These are phyloP conservation scores for Nepenthes mirabilis DNA, from an alignment of 148 eudicot genomes.

Conservation along the genomic window DNA sequence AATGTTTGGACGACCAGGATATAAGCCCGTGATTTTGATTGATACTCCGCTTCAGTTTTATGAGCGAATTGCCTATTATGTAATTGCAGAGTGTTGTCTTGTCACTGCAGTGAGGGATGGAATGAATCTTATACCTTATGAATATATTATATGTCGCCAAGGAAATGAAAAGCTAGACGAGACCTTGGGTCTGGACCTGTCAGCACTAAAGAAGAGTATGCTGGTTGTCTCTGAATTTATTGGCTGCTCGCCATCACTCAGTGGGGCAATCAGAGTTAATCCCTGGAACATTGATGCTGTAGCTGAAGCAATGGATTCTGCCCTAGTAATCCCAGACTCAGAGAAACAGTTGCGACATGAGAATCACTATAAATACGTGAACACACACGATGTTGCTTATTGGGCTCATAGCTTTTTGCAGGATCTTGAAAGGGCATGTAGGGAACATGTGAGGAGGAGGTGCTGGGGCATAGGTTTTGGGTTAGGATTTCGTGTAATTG, in stretches of 20 bases:
- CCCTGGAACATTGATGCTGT: slow-evolving; percentile 43
- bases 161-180: background rate
- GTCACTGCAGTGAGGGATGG: slow-evolving; percentile 5
- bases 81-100: slow-evolving; percentile 3
- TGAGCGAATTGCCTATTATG: slow-evolving; percentile 5
- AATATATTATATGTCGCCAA: slow-evolving; percentile 3
- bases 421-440: slow-evolving; percentile 45
- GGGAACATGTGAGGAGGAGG: slow-evolving; percentile 37
- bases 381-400: slow-evolving; percentile 44
- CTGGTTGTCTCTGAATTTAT: slow-evolving; percentile 32
- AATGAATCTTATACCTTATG: slow-evolving; percentile 6
- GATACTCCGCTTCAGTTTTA: slow-evolving; percentile 2
- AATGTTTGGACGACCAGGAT: background rate
- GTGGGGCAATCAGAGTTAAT: slow-evolving; percentile 38
- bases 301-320: slow-evolving; percentile 37
- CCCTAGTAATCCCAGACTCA: slow-evolving; percentile 18
- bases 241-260: slow-evolving; percentile 40
- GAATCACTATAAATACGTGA: slow-evolving; percentile 42
- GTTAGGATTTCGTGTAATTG: slow-evolving; percentile 38
- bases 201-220: slow-evolving; percentile 2
- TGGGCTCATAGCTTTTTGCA: slow-evolving; percentile 46
- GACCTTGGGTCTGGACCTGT: background rate
- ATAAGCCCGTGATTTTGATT: slow-evolving; percentile 2
- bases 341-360: slow-evolving; percentile 46
- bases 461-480: slow-evolving; percentile 52